Percentiles rank a stretch among this genome's conserved stretches.
These are phyloP conservation scores for Musa balbisiana DNA, from an alignment of 202 grass and related monocot genomes.

Conservation along the genomic window DNA sequence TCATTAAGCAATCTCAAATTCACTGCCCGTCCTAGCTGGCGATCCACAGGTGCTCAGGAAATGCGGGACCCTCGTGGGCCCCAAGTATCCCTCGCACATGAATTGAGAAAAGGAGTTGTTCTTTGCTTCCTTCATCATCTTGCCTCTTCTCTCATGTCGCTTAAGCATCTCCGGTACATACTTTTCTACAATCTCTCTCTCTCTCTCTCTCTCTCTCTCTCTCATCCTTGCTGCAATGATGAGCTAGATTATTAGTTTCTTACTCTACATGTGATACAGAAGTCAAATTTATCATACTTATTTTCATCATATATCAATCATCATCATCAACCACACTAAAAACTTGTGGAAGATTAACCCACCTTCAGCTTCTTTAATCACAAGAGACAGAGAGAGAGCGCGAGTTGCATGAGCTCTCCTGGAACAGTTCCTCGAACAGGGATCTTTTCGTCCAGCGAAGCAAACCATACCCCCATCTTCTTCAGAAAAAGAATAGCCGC, in stretches of 20 bases:
- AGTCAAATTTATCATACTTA: background rate
- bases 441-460: background rate
- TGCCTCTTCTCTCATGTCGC: too few relatives aligned
- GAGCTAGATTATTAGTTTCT: background rate
- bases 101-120: background rate
- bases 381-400: background rate
- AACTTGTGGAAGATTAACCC: too few relatives aligned
- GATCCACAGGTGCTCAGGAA: too few relatives aligned
- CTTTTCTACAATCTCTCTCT: too few relatives aligned
- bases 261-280: background rate
- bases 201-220: background rate
- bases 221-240: background rate
- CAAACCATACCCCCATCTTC: background rate
- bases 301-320: background rate
- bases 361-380: too few relatives aligned
- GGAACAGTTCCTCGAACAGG: background rate
- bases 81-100: too few relatives aligned
- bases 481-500: background rate
- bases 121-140: too few relatives aligned
- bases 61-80: too few relatives aligned
- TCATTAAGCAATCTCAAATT: too few relatives aligned
- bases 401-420: too few relatives aligned
- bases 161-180: too few relatives aligned
- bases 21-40: too few relatives aligned
- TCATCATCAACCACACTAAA: background rate